Evolutionary conservation across 1,139 yeast species (phyloP).

Genomic region (Scheffersomyces stambukii): DNA sequence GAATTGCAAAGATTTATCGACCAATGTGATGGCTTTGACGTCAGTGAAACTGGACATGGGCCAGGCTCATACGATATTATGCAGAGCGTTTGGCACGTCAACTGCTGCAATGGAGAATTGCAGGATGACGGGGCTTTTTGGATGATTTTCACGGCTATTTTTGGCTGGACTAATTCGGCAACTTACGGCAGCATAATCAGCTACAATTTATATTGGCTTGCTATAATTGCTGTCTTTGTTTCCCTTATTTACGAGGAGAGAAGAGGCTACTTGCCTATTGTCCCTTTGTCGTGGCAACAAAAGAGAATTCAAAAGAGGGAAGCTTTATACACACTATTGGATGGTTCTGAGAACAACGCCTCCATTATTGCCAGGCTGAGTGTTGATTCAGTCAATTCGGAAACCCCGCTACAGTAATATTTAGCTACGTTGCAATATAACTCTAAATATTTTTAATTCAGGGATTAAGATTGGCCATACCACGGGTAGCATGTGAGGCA

Average conservation of each 20-base stretch:
- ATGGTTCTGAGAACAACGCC: conserved; percentile 8
- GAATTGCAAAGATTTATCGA: conserved; percentile 40
- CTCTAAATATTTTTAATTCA: too few relatives aligned
- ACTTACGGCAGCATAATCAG: conserved; percentile 42
- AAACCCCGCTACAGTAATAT: conserved; percentile 18
- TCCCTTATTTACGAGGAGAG: conserved; percentile 30
- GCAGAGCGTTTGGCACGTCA: conserved; percentile 43
- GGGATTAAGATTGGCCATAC: too few relatives aligned
- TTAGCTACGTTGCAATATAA: too few relatives aligned
- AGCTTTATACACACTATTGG: conserved; percentile 8
- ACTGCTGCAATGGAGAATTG: conserved; percentile 43
- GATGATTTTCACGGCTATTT: conserved; percentile 43
- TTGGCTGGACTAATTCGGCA: conserved; percentile 50
- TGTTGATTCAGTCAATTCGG: conserved; percentile 23
- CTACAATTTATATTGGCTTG: conserved; percentile 36
- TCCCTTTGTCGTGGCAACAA: conserved; percentile 56
- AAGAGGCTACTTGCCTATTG: conserved; percentile 28
- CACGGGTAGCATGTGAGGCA: too few relatives aligned
- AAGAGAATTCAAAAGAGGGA: conserved; percentile 46
- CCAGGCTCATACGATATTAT: conserved; percentile 44
- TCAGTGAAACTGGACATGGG: conserved; percentile 46
- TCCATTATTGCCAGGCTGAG: conserved; percentile 16
- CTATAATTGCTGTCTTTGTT: conserved; percentile 20
- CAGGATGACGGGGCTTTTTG: conserved; percentile 43
- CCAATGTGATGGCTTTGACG: conserved; percentile 41